A percentile compares a stretch with the other conserved stretches of the same genome.
These are phyloP conservation scores for Thinopyrum elongatum DNA, from an alignment of 176 grass and related monocot species.

Conservation along the genomic window DNA sequence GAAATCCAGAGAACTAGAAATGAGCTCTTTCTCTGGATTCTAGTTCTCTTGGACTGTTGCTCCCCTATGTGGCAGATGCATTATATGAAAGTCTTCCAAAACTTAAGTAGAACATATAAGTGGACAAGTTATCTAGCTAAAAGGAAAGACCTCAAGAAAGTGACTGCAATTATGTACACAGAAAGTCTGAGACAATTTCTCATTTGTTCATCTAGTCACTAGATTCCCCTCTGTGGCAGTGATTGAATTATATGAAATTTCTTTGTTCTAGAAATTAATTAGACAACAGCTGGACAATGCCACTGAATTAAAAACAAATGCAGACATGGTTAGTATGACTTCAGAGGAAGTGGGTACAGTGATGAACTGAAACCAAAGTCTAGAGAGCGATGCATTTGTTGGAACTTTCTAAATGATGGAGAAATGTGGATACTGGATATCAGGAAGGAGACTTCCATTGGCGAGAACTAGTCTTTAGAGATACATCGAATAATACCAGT, in stretches of 20 bases:
- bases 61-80: no score
- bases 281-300: not conserved
- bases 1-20: no score
- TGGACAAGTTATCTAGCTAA: no score
- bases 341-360: not conserved
- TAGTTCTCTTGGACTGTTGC: no score
- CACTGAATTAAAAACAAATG: not conserved
- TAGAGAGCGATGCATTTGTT: not conserved
- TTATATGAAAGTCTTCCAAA: no score
- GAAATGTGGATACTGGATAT: not conserved
- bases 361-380: no score
- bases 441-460: not conserved
- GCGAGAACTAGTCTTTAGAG: not conserved
- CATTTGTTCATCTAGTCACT: not conserved
- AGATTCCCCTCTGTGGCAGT: not conserved
- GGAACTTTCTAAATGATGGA: not conserved
- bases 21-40: no score
- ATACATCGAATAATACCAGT: not conserved
- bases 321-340: not conserved
- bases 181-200: not conserved
- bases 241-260: not conserved
- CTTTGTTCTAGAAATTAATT: not conserved
- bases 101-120: no score
- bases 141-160: no score
- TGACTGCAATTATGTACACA: no score